Evolutionary conservation across 2,329 filamentous ascomycete genomes (phyloP).

Genomic region (Exserohilum turcica): DNA sequence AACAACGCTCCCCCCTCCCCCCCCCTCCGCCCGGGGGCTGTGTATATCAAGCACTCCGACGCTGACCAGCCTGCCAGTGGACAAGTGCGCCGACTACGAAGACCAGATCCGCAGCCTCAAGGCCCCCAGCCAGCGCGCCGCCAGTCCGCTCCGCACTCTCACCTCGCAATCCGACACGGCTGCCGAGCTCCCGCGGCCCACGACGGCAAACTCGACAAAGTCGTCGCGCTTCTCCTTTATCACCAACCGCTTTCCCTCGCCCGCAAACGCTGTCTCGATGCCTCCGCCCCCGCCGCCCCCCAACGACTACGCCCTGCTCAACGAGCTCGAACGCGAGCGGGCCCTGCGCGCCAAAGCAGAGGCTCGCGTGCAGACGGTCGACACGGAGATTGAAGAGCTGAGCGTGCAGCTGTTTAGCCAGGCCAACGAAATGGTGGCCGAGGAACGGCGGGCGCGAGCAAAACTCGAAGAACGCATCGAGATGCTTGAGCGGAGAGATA

Average conservation of each 20-base stretch:
- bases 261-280: slow-evolving; percentile 32
- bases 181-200: slow-evolving; percentile 36
- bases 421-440: slow-evolving; percentile 86
- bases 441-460: slow-evolving; percentile 72
- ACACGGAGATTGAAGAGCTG: slow-evolving; percentile 77
- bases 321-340: slow-evolving; percentile 70
- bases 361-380: slow-evolving; percentile 67
- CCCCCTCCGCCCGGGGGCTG: too few species aligned
- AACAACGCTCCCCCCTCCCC: background rate
- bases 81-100: slow-evolving; percentile 75
- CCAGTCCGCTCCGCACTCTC: slow-evolving; percentile 10
- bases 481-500: slow-evolving; percentile 71
- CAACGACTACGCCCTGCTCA: slow-evolving; percentile 59
- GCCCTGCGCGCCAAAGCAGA: slow-evolving; percentile 71
- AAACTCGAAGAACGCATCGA: slow-evolving; percentile 72
- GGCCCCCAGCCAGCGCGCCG: background rate
- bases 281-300: slow-evolving; percentile 39
- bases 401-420: slow-evolving; percentile 77
- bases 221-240: slow-evolving; percentile 52
- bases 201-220: slow-evolving; percentile 36
- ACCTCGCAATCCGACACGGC: slow-evolving; percentile 22
- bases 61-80: slow-evolving; percentile 46
- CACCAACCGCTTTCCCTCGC: slow-evolving; percentile 47
- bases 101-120: slow-evolving; percentile 69
- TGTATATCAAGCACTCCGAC: too few species aligned